These are phyloP conservation scores for Pichia occidentalis DNA, from an alignment of 805 yeast species.

Conservation along the genomic window DNA sequence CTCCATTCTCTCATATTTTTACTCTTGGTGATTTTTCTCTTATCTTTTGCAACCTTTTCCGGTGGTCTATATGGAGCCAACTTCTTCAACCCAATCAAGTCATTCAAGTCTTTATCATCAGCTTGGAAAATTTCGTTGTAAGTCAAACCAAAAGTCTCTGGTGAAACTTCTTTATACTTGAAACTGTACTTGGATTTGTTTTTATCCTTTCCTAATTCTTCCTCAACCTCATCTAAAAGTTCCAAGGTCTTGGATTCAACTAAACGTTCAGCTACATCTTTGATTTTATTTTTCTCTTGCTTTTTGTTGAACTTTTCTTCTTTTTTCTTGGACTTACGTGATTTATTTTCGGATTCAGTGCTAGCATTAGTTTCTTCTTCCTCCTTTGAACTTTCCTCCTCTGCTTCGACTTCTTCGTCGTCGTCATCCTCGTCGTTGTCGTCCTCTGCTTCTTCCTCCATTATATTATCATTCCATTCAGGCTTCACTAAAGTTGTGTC, in stretches of 20 bases:
- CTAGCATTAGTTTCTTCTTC: slow-evolving; percentile 26
- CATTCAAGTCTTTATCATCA: slow-evolving; percentile 79
- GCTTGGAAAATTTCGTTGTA: slow-evolving; percentile 86
- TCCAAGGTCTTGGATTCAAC: slow-evolving; percentile 68
- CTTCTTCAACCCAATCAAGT: slow-evolving; percentile 81
- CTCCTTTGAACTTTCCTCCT: slow-evolving; percentile 30
- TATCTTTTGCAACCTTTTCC: slow-evolving; percentile 68
- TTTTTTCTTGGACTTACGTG: slow-evolving; percentile 49
- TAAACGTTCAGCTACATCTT: slow-evolving; percentile 65
- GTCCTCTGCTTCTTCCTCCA: slow-evolving; percentile 28
- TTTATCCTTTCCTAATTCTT: slow-evolving; percentile 54
- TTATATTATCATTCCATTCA: slow-evolving; percentile 49
- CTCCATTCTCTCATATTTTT: slow-evolving; percentile 87
- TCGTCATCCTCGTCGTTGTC: slow-evolving; percentile 32
- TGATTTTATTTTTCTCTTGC: slow-evolving; percentile 54
- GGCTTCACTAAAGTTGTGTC: slow-evolving; percentile 47
- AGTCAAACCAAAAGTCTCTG: slow-evolving; percentile 83
- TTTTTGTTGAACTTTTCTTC: slow-evolving; percentile 49
- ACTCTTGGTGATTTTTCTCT: slow-evolving; percentile 76
- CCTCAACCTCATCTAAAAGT: slow-evolving; percentile 62
- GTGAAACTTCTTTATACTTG: slow-evolving; percentile 90
- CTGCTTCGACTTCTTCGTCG: slow-evolving; percentile 36
- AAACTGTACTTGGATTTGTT: slow-evolving; percentile 46
- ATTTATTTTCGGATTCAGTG: slow-evolving; percentile 26
- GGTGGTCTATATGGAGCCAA: slow-evolving; percentile 86